Evolutionary conservation across 371 early-diverging fungal genomes (phyloP).

Genomic region (Blyttiomyces sp.): DNA sequence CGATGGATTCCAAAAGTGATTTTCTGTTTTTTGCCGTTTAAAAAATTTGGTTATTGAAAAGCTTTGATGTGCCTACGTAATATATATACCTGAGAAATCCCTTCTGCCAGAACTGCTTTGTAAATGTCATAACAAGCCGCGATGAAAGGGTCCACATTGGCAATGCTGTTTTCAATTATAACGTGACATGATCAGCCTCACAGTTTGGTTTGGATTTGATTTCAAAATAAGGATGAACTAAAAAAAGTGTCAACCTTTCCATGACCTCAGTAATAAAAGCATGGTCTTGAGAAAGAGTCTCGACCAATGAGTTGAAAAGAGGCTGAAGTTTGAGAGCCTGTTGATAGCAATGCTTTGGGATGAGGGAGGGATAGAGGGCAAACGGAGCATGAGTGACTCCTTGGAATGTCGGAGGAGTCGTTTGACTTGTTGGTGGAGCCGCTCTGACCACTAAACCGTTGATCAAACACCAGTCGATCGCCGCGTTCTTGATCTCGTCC

Average conservation of each 20-base stretch:
- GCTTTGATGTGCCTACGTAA: too few relatives aligned
- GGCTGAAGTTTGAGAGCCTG: slow-evolving; percentile 76
- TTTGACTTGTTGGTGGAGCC: not conserved
- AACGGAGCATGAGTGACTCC: slow-evolving; percentile 76
- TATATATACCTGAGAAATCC: slow-evolving; percentile 57
- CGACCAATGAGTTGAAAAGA: slow-evolving; percentile 76
- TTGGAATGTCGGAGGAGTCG: slow-evolving; percentile 31
- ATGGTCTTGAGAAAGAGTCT: slow-evolving; percentile 71
- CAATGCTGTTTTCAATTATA: slow-evolving; percentile 53
- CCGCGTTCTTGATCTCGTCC: too few relatives aligned
- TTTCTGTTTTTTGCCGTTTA: slow-evolving; percentile 13
- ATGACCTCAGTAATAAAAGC: slow-evolving; percentile 70
- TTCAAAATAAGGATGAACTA: too few relatives aligned
- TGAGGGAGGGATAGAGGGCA: slow-evolving; percentile 84
- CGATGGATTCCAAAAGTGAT: slow-evolving; percentile 82
- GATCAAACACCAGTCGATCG: slow-evolving; percentile 76
- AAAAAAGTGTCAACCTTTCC: slow-evolving; percentile 61
- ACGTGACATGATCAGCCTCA: not conserved
- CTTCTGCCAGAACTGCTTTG: slow-evolving; percentile 55
- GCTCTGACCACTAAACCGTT: slow-evolving; percentile 73
- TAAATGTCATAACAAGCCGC: slow-evolving; percentile 76
- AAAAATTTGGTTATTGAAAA: not conserved
- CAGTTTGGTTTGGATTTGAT: too few relatives aligned
- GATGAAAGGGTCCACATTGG: slow-evolving; percentile 81
- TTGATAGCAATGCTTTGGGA: slow-evolving; percentile 72